A percentile compares a stretch with the other conserved stretches of the same genome.
Evolutionary conservation across 148 eudicot species (phyloP).

Genomic region (Camellia sinensis): DNA sequence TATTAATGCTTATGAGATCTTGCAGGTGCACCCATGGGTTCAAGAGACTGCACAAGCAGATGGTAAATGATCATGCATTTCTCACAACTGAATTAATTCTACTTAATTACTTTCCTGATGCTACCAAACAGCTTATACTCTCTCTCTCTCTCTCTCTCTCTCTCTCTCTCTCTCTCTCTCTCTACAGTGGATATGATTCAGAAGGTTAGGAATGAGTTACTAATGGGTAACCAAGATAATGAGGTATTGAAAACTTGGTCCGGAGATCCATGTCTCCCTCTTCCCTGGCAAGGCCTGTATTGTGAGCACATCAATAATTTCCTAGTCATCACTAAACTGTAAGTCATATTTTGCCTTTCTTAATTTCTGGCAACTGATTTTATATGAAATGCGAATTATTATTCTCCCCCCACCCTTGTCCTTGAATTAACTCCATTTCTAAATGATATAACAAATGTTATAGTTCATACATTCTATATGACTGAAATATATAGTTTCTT

Average conservation of each 20-base stretch:
- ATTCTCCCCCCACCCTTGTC: background rate
- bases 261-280: constrained; percentile 52
- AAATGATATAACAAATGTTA: too few relatives aligned
- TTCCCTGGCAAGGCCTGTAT: constrained; percentile 41
- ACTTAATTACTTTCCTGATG: background rate
- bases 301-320: constrained; percentile 28
- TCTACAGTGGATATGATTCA: constrained; percentile 31
- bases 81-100: too few relatives aligned
- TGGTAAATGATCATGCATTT: background rate
- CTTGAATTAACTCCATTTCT: too few relatives aligned
- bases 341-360: constrained; percentile 18
- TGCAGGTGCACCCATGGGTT: constrained; percentile 25
- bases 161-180: constrained; percentile 12
- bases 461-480: too few relatives aligned
- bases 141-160: background rate
- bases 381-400: background rate
- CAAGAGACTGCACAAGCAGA: too few relatives aligned
- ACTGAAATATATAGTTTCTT: too few relatives aligned
- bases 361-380: background rate
- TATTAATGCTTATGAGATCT: constrained; percentile 40
- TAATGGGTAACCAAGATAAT: constrained; percentile 30
- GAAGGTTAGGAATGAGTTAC: constrained; percentile 34
- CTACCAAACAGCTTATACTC: background rate
- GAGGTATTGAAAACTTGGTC: constrained; percentile 34
- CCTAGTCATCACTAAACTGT: constrained; percentile 39